Evolutionary conservation across 257 asterid genomes (phyloP), one percentile per base, ranked within the genome.

Genomic region (Solanum verrucosum): DNA sequence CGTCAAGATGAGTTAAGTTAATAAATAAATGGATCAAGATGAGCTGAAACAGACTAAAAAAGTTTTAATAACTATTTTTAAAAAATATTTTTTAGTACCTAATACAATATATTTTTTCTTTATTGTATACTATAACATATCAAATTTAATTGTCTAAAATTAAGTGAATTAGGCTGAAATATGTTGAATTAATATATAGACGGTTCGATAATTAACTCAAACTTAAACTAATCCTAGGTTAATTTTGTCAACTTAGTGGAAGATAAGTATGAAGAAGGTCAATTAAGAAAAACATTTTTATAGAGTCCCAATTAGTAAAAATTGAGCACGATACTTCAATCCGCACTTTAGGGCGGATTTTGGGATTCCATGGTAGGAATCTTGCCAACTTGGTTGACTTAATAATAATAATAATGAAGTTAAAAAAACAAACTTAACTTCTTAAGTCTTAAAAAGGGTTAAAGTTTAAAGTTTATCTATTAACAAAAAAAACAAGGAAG

Each of bases 361-460:
- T 89, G 90, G 86, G 91, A 90, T 88, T 90, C 92, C 92, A 81
- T 73, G 44, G 33, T 83, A 88, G 75, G 93, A 91, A 91, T 90
- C 91, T 93, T 27, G 85, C 63, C 85, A 25, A 40, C 14, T 73
- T 73, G 46, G 29, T 75, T 75, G 59, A 1, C 13, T n/a, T n/a
- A n/a, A n/a, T 2, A 5, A 21, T 9, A 15, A 42, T 10, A 16
- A 16, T 52, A 0, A 52, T 16, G 52, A 44, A 44, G 18, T 46
- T 46, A 8, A n/a, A 23, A 23, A 65, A 56, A 20, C 4, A 56
- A 56, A 56, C n/a, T 56, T 2, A 59, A 20, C 25, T 20, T 59
- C 25, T 59, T 59, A 21, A 63, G 13, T 63, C 33, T n/a, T n/a
- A n/a, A 12, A 63, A 63, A 63, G 29, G 71, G 16, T 34, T 21